Conservation (phyloP, 345 rosid species). For the Eucalyptus sp. region DNA sequence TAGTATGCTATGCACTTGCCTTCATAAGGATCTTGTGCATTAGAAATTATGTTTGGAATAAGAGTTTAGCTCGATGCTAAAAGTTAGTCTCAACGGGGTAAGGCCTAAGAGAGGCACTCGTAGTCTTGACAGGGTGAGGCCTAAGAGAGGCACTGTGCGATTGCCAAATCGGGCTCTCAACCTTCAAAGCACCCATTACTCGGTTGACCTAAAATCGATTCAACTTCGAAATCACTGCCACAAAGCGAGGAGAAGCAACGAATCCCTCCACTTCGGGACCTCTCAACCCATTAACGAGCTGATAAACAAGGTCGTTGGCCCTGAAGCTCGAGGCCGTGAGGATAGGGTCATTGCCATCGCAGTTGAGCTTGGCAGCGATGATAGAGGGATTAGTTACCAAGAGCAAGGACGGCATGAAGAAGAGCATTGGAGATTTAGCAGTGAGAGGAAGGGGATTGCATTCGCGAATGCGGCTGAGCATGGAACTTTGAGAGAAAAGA, state of each 20-base stretch:
- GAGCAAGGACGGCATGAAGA: no score
- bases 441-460: no score
- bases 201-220: accelerated
- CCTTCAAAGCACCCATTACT: no score
- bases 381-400: no score
- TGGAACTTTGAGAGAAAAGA: no score
- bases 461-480: no score
- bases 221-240: accelerated
- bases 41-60: accelerated
- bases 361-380: accelerated
- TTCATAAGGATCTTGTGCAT: no score
- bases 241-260: no score
- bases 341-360: accelerated
- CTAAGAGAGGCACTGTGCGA: accelerated
- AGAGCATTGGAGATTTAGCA: no score
- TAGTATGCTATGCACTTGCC: accelerated
- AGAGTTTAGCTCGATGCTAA: accelerated
- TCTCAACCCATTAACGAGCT: accelerated
- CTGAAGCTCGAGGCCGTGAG: accelerated
- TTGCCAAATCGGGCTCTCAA: accelerated
- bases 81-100: accelerated
- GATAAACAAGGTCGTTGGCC: accelerated
- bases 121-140: accelerated
- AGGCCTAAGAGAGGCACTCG: accelerated
- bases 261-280: accelerated